Base-by-base conservation (phyloP, 2,329 filamentous ascomycete species). In the Trichoderma atrobrunneum region DNA sequence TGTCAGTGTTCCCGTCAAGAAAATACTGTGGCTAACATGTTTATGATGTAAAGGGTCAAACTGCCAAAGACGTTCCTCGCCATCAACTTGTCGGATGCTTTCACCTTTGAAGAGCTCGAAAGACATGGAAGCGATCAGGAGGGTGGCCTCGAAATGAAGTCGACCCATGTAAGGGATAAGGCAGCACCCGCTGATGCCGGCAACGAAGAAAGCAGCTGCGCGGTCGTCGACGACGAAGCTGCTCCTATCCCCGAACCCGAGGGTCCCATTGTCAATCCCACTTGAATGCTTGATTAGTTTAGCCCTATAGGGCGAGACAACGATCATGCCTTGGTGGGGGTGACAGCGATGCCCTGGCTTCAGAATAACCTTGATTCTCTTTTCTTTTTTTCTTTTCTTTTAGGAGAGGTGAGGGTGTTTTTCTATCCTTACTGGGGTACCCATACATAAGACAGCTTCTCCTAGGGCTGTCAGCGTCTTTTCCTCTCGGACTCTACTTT, bases 11-110 rank as follows among this genome's bases (percentile, higher is more conserved):
- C 26, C 26, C 24, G 3, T 28, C 7, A n/a, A 34, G 66, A 36
- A 24, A 59, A 2, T 34, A 21, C 24, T 8, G 26, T 18, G 18
- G 21, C 64, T 72, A 39, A 72, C 36, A 57, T 54, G 30, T 28
- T 34, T 34, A 30, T 39, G 30, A 54, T 32, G n/a, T 75, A 36
- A 75, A 90, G 88, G 78, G 89, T 91, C 75, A 91, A 91, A 82
- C 78, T 91, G 14, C 89, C 89, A 67, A 91, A 91, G 81, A 90
- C 87, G 1, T 91, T 91, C 79, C 81, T 90, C 60, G 89, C 89
- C 3, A 87, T 91, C 73, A 91, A 91, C 76, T 80, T 91, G 11
- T 90, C 88, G 8, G 88, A 90, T 72, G 87, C 88, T 4, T 90
- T 90, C 75, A 86, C 85, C 0, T 89, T 89, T 74, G 87, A 89